These are phyloP conservation scores for Babesia sp. DNA, from an alignment of 169 alveolate genomes.

Conservation along the genomic window DNA sequence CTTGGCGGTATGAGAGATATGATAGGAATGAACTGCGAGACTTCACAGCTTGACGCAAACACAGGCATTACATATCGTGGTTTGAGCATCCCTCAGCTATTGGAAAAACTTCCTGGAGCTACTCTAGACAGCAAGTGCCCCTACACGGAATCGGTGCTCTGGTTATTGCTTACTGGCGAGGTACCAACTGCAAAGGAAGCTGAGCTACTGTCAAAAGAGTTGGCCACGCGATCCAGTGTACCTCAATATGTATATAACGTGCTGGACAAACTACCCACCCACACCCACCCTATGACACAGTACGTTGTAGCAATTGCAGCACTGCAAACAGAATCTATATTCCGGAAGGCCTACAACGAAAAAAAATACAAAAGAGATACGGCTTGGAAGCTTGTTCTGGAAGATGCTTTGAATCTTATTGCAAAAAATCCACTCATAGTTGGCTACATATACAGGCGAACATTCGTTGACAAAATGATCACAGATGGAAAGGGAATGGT, in stretches of 20 bases:
- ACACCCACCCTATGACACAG: constrained; percentile 94
- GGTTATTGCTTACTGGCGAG: constrained; percentile 92
- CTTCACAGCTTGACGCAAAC: constrained; percentile 89
- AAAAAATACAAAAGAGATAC: constrained; percentile 79
- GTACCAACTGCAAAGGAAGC: constrained; percentile 82
- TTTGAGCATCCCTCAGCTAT: constrained; percentile 80
- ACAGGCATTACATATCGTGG: constrained; percentile 90
- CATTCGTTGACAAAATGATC: constrained; percentile 67
- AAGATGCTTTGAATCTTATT: constrained; percentile 84
- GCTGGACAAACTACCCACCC: constrained; percentile 82
- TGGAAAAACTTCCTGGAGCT: constrained; percentile 79
- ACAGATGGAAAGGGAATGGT: constrained; percentile 72
- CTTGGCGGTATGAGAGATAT: constrained; percentile 87
- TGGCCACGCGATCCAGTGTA: constrained; percentile 76
- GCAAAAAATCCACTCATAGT: constrained; percentile 71
- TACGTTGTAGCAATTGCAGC: constrained; percentile 87
- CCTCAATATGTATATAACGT: constrained; percentile 80
- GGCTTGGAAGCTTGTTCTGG: constrained; percentile 87
- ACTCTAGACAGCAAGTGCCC: constrained; percentile 82
- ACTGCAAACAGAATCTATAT: constrained; percentile 82
- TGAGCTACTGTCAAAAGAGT: constrained; percentile 75
- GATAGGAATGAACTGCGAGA: constrained; percentile 89
- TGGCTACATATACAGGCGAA: constrained; percentile 76
- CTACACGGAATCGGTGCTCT: constrained; percentile 90
- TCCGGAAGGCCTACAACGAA: constrained; percentile 74